A percentile compares a stretch with the other conserved stretches of the same genome.
Evolutionary conservation across 352 stramenopile genomes (phyloP).

Genomic region (Pythium grandisporangium): DNA sequence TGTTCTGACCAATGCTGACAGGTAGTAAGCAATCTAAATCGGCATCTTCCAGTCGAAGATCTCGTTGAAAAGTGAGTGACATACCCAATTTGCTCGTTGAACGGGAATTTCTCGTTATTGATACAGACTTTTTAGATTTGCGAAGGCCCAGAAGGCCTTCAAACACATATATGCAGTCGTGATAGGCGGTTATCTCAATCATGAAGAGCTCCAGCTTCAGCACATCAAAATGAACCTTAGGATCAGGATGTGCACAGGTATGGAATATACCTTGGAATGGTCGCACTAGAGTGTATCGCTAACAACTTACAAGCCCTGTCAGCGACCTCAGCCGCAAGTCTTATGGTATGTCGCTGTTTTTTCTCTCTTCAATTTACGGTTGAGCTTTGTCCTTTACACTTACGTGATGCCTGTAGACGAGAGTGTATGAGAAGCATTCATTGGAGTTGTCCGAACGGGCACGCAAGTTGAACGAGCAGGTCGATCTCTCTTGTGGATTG

Average conservation of each 20-base stretch:
- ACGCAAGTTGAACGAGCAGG: slow-evolving; percentile 25
- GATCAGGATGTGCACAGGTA: slow-evolving; percentile 41
- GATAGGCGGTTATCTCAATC: slow-evolving; percentile 28
- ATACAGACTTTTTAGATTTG: slow-evolving; percentile 5
- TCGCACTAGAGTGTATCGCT: no score
- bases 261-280: no score
- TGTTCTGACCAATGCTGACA: no score
- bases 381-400: no score
- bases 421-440: slow-evolving; percentile 44
- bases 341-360: slow-evolving; percentile 28
- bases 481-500: slow-evolving; percentile 8
- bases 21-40: slow-evolving; percentile 30
- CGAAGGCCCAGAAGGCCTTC: slow-evolving; percentile 56
- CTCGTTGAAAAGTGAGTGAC: slow-evolving; percentile 31
- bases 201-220: slow-evolving; percentile 34
- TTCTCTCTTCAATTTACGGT: not conserved
- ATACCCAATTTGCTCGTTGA: not conserved
- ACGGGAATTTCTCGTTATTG: not conserved
- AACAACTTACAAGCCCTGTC: slow-evolving; percentile 18
- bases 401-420: no score
- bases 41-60: slow-evolving; percentile 18
- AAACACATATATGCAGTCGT: slow-evolving; percentile 39
- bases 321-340: slow-evolving; percentile 19
- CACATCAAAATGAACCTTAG: slow-evolving; percentile 25
- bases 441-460: slow-evolving; percentile 35